Evolutionary conservation across 1,284 basidiomycete species (phyloP).

Genomic region (Papiliotrema nemorosa): DNA sequence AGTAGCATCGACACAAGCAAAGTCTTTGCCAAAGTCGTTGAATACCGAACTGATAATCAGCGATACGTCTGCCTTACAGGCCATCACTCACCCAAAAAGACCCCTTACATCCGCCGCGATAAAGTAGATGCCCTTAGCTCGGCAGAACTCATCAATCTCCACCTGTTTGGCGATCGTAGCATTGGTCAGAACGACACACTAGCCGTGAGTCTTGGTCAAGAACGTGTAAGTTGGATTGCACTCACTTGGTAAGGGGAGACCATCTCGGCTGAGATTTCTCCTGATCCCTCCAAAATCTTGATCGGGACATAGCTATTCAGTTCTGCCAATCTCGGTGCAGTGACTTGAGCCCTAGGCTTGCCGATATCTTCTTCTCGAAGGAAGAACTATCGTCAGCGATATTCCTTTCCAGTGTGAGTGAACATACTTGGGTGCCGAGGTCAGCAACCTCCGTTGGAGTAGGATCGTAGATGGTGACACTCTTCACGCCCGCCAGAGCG

Average conservation of each 20-base stretch:
- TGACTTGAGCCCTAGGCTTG: constrained; percentile 78
- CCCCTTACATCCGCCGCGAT: constrained; percentile 89
- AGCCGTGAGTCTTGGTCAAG: too few relatives aligned
- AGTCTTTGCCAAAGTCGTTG: constrained; percentile 94
- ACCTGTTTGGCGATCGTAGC: constrained; percentile 75
- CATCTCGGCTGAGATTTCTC: constrained; percentile 72
- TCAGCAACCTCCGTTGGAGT: constrained; percentile 81
- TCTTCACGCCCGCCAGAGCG: constrained; percentile 94
- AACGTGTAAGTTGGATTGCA: constrained; percentile 6
- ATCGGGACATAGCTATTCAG: constrained; percentile 96
- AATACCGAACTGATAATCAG: constrained; percentile 68
- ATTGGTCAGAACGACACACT: constrained; percentile 81
- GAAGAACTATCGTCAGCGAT: constrained; percentile 72
- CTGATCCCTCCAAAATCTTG: constrained; percentile 66
- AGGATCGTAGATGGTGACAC: constrained; percentile 93
- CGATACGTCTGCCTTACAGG: not conserved
- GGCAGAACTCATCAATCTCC: constrained; percentile 93
- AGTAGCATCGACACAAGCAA: constrained; percentile 90
- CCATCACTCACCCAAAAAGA: constrained; percentile 74
- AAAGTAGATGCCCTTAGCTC: constrained; percentile 83
- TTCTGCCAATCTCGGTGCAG: constrained; percentile 86
- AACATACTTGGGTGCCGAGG: constrained; percentile 80
- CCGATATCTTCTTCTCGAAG: constrained; percentile 84
- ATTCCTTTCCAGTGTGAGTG: not conserved
- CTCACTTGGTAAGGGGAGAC: constrained; percentile 82